Conservation (phyloP, 768 basidiomycete species). For the Sistotremastrum suecicum region DNA sequence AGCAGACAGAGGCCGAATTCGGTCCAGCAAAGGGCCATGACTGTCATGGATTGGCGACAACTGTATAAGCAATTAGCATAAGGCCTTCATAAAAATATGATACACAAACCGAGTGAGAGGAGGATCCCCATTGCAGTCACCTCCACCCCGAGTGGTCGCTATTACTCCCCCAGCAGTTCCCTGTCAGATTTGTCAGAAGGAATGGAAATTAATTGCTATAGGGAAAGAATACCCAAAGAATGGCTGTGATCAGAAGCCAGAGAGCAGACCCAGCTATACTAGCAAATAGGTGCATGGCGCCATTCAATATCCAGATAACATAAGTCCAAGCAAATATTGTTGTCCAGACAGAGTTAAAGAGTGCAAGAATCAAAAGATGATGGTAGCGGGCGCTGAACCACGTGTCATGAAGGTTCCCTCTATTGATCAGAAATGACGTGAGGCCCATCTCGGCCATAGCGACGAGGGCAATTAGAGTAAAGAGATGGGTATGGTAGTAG, state of each 20-base stretch:
- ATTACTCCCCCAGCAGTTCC: slow-evolving; percentile 55
- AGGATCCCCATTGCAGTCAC: slow-evolving; percentile 38
- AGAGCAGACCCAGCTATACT: slow-evolving; percentile 63
- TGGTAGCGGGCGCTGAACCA: slow-evolving; percentile 55
- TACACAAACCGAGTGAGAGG: slow-evolving; percentile 35
- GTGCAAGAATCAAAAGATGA: slow-evolving; percentile 44
- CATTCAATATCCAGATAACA: slow-evolving; percentile 55
- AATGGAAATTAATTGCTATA: not conserved
- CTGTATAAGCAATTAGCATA: slow-evolving; percentile 16
- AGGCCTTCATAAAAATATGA: not conserved
- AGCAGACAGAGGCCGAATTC: slow-evolving; percentile 49
- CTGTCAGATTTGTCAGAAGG: slow-evolving; percentile 20
- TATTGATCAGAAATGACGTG: slow-evolving; percentile 56
- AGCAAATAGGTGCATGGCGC: slow-evolving; percentile 54
- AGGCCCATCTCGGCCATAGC: slow-evolving; percentile 64
- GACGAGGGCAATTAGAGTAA: slow-evolving; percentile 44
- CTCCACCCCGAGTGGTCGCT: slow-evolving; percentile 47
- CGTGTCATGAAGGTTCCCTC: slow-evolving; percentile 45
- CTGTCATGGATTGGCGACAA: slow-evolving; percentile 59
- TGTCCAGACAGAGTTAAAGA: slow-evolving; percentile 66
- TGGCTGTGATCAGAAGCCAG: slow-evolving; percentile 52
- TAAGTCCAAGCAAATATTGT: slow-evolving; percentile 55
- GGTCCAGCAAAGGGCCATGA: slow-evolving; percentile 65
- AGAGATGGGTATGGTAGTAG: slow-evolving; percentile 19
- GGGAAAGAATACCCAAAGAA: slow-evolving; percentile 41